phyloP scores from a whole-genome alignment of 75 land plant genomes.

The Larix kaempferi region DNA sequence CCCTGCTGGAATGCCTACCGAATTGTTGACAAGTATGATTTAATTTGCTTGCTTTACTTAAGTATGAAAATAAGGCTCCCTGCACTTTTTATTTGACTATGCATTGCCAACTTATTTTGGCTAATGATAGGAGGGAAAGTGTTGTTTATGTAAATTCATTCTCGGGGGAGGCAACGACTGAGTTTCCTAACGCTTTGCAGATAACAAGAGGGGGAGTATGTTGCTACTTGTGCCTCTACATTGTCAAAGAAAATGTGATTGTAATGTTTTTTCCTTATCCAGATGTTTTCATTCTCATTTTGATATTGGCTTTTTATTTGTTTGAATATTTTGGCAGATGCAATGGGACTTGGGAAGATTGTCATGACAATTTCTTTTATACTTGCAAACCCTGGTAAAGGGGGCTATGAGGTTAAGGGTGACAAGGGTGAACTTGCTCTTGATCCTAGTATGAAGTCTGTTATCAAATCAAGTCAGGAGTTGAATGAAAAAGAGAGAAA shows the following conservation, averaged over 20 bases:
- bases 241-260: background rate
- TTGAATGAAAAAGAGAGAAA: constrained; percentile 5
- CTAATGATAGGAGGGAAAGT: constrained; percentile 46
- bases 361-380: constrained; percentile 87
- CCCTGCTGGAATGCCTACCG: constrained; percentile 92
- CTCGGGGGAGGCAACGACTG: constrained; percentile 83
- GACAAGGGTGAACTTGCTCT: background rate
- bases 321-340: constrained; percentile 91
- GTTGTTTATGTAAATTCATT: constrained; percentile 81
- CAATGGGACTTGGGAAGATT: constrained; percentile 98
- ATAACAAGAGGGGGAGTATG: constrained; percentile 90
- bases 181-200: constrained; percentile 84
- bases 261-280: background rate
- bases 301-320: background rate
- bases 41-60: background rate
- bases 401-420: constrained; percentile 18
- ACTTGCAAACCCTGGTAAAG: constrained; percentile 59
- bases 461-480: constrained; percentile 9
- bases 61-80: background rate
- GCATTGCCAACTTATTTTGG: background rate
- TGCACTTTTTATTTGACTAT: background rate
- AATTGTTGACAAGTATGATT: constrained; percentile 63
- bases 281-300: background rate
- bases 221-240: background rate
- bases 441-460: background rate